phyloP scores from a whole-genome alignment of 257 asterid species.

The Fraxinus quadrangulata region DNA sequence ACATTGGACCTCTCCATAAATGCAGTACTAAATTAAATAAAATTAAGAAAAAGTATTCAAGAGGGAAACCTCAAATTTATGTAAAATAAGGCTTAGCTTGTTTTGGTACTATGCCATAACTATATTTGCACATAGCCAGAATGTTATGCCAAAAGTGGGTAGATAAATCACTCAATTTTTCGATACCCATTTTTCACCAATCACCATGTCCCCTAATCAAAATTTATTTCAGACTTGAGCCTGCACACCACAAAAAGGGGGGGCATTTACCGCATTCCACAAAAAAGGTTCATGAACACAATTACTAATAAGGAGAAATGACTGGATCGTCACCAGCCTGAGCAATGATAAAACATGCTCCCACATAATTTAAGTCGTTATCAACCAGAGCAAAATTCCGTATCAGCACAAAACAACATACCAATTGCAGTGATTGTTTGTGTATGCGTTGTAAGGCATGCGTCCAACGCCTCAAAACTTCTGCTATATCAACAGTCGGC shows the following conservation, averaged over 20 bases:
- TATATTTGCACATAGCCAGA: background rate
- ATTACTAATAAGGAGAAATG: slow-evolving; percentile 5
- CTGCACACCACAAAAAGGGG: background rate
- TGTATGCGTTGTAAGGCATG: slow-evolving; percentile 99
- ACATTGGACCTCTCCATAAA: background rate
- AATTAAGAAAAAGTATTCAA: background rate
- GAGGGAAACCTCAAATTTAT: background rate
- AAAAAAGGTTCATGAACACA: background rate
- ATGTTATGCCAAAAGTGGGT: background rate
- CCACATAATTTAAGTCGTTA: slow-evolving; percentile 3
- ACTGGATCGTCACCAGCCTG: slow-evolving; percentile 8
- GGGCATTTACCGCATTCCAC: slow-evolving; percentile 6
- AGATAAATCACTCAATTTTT: background rate
- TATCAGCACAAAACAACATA: slow-evolving; percentile 39
- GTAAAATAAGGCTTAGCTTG: background rate
- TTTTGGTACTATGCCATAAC: background rate
- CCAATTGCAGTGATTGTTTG: slow-evolving; percentile 89
- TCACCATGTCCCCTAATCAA: background rate
- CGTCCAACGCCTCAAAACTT: slow-evolving; percentile 96
- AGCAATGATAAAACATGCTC: slow-evolving; percentile 3
- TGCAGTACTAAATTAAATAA: background rate
- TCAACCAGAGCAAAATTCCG: slow-evolving; percentile 22
- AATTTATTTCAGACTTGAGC: background rate
- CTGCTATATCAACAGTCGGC: slow-evolving; percentile 94
- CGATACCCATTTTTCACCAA: background rate